Evolutionary conservation across 495 filamentous ascomycete species (phyloP), one percentile per base, ranked within the genome.

Genomic region (Lasiosphaeriaceae sp.): DNA sequence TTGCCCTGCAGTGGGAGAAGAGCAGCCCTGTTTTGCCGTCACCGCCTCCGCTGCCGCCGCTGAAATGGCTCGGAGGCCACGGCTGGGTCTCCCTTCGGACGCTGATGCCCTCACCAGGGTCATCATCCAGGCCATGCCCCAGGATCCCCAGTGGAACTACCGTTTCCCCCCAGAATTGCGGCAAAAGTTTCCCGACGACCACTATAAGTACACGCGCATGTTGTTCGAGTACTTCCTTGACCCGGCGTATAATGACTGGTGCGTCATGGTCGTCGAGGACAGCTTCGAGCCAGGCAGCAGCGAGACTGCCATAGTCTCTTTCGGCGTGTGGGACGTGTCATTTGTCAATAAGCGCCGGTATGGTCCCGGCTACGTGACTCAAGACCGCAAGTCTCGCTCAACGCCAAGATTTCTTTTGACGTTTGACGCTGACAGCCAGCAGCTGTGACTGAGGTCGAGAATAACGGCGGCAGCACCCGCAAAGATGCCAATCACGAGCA

Each of bases 141-240:
- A 67, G 19, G 71, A 74, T 49, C 71, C 71, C 6, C 66, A 71
- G 45, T 74, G 70, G 68, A 50, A 70, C 56, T 73, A 72, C 50
- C 65, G 71, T 50, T 74, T 72, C 47, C 70, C 71, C 26, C 26
- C 26, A 9, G 26, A 3, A 0, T 54, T 63, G 39, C 66, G 71
- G 21, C 34, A 44, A 2, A 12, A 65, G 22, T 67, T 56, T 29
- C 68, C 71, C 8, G 64, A 67, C 8, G 70, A 74, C 55, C 69
- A 74, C 48, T 62, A 61, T 54, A 69, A 63, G 58, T 72, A 66
- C 61, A 70, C 66, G 31, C 35, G 57, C 20, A 67, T 72, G 60
- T 54, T 72, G 34, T 59, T 71, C 47, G 62, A 66, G 58, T 64
- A 67, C 47, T 67, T 71, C 53, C 63, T 74, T 7, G 59, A 70